Percentiles rank a stretch among this genome's conserved stretches.
Evolutionary conservation across 306 rosid genomes (phyloP).

Genomic region (Trichosanthes cucumerina): DNA sequence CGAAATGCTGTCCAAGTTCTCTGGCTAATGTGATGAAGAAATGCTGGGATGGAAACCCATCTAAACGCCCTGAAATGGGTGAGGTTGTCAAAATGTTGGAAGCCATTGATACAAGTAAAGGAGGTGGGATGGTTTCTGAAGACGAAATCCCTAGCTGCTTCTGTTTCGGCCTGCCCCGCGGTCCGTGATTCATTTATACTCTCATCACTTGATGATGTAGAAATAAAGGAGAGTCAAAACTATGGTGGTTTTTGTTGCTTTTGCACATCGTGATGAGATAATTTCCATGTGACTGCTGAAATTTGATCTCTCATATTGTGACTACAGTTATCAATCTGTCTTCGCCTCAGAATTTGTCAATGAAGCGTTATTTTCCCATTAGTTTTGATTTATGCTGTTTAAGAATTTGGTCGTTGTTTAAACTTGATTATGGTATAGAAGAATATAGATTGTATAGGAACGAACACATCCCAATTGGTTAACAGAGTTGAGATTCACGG

Average conservation of each 20-base stretch:
- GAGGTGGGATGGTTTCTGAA: conserved; percentile 68
- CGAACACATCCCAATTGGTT: neutral
- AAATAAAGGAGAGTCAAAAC: conserved; percentile 1
- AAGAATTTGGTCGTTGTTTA: neutral
- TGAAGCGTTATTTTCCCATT: neutral
- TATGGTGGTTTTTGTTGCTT: conserved; percentile 5
- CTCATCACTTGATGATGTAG: neutral
- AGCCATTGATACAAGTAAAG: conserved; percentile 57
- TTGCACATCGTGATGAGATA: neutral
- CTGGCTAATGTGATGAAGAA: conserved; percentile 41
- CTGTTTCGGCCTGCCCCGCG: conserved; percentile 41
- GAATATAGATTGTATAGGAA: neutral
- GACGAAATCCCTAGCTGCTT: conserved; percentile 30
- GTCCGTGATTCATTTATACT: conserved; percentile 27
- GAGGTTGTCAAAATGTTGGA: conserved; percentile 63
- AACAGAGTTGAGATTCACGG: neutral
- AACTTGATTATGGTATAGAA: neutral
- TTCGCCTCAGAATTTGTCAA: neutral
- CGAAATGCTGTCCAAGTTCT: conserved; percentile 53
- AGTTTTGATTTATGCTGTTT: neutral
- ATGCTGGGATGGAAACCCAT: conserved; percentile 54
- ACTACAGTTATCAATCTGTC: neutral
- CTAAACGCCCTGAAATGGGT: conserved; percentile 53
- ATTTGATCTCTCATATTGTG: neutral
- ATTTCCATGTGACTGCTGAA: neutral